phyloP scores from a whole-genome alignment of 805 yeast species.

The Sporopachydermia lactativora region DNA sequence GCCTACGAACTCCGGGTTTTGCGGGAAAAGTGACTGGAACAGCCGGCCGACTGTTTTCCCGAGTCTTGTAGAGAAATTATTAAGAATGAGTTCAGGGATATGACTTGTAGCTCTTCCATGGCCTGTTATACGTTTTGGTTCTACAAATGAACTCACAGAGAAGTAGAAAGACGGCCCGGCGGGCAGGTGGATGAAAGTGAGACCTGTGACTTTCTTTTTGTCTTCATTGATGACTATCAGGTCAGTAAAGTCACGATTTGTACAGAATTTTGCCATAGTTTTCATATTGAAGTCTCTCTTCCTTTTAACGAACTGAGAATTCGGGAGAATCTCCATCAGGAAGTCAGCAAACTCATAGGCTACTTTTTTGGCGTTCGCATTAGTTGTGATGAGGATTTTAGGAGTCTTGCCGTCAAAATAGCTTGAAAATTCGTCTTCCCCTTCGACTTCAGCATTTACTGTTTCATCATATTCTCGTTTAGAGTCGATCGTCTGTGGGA shows the following conservation, averaged over 20 bases:
- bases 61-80: slow-evolving; percentile 82
- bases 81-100: slow-evolving; percentile 81
- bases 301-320: slow-evolving; percentile 75
- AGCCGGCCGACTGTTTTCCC: slow-evolving; percentile 89
- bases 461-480: slow-evolving; percentile 85
- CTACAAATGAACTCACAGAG: slow-evolving; percentile 61
- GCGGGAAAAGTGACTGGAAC: slow-evolving; percentile 88
- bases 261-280: slow-evolving; percentile 75
- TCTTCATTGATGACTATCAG: slow-evolving; percentile 86
- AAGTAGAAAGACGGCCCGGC: slow-evolving; percentile 93
- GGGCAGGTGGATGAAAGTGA: slow-evolving; percentile 88
- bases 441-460: slow-evolving; percentile 31
- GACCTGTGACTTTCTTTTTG: slow-evolving; percentile 81
- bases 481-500: slow-evolving; percentile 71
- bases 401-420: slow-evolving; percentile 56
- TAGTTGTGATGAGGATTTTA: slow-evolving; percentile 82
- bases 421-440: slow-evolving; percentile 40
- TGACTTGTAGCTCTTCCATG: slow-evolving; percentile 89
- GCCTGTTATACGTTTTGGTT: slow-evolving; percentile 63
- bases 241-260: slow-evolving; percentile 78
- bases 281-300: slow-evolving; percentile 72
- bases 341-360: slow-evolving; percentile 88
- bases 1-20: slow-evolving; percentile 86
- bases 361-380: slow-evolving; percentile 66
- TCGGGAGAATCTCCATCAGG: slow-evolving; percentile 73